These are phyloP conservation scores for Colletotrichum aenigma DNA, from an alignment of 2,329 filamentous ascomycete genomes.

Conservation along the genomic window DNA sequence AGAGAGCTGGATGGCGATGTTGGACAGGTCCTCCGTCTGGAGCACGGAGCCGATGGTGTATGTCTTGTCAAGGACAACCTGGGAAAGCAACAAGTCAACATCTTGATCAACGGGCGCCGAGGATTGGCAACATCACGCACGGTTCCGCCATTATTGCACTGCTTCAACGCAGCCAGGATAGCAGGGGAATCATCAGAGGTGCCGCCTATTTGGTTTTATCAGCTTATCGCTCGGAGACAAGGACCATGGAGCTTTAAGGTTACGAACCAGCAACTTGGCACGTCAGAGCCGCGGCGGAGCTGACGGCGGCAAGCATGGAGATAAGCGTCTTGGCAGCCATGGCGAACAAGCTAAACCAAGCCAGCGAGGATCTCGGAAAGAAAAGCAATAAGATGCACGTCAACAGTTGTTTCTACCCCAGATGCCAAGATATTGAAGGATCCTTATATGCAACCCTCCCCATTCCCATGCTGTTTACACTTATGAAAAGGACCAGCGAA, in stretches of 20 bases:
- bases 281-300: not conserved
- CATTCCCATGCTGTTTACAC: not conserved
- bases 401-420: not conserved
- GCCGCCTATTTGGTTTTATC: not conserved
- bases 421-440: not conserved
- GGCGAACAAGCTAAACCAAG: not conserved
- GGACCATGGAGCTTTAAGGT: not conserved
- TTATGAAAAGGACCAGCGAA: not conserved
- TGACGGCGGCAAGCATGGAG: not conserved
- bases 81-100: not conserved
- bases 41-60: constrained; percentile 69
- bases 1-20: constrained; percentile 63
- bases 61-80: constrained; percentile 57
- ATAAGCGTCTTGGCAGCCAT: not conserved
- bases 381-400: not conserved
- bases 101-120: accelerated
- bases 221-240: not conserved
- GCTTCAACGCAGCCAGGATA: constrained; percentile 55
- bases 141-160: constrained; percentile 67
- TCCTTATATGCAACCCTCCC: not conserved
- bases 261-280: not conserved
- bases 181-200: constrained; percentile 35
- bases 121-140: constrained; percentile 17
- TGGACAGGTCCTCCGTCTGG: constrained; percentile 66
- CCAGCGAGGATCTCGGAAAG: not conserved